Conservation (phyloP, 1,139 yeast genomes). For the Arxiozyma telluris region DNA sequence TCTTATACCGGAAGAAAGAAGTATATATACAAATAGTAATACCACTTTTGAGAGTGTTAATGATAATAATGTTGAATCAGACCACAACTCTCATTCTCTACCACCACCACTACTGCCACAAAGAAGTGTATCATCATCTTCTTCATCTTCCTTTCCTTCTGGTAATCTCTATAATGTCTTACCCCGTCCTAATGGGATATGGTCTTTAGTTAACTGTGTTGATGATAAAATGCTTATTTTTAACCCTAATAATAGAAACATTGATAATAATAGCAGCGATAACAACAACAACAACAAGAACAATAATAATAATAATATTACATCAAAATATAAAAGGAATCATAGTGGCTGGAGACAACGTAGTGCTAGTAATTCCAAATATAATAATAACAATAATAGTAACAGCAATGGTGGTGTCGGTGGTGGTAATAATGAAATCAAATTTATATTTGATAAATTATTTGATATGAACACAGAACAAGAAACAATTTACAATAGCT, state of each 20-base stretch:
- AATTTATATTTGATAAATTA: slow-evolving; percentile 73
- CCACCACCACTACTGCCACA: neutral
- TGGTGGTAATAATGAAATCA: slow-evolving; percentile 40
- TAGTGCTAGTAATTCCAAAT: neutral
- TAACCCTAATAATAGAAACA: slow-evolving; percentile 63
- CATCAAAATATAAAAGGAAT: neutral
- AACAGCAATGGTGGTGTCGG: neutral
- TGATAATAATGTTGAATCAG: neutral
- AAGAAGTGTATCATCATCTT: neutral
- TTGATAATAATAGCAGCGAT: neutral
- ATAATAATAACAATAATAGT: neutral
- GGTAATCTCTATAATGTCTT: slow-evolving; percentile 9
- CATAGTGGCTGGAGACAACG: neutral
- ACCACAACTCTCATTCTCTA: too few relatives aligned
- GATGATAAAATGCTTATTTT: slow-evolving; percentile 85
- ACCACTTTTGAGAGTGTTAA: neutral
- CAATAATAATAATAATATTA: neutral
- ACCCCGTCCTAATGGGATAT: slow-evolving; percentile 42
- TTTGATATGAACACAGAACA: slow-evolving; percentile 62
- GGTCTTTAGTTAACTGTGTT: slow-evolving; percentile 71
- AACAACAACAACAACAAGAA: neutral
- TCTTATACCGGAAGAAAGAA: slow-evolving; percentile 20
- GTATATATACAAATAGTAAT: neutral
- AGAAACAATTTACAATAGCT: slow-evolving; percentile 53
- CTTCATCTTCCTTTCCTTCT: neutral